Conservation (phyloP, 495 filamentous ascomycete genomes). For the Saxispiralis lemnorum region DNA sequence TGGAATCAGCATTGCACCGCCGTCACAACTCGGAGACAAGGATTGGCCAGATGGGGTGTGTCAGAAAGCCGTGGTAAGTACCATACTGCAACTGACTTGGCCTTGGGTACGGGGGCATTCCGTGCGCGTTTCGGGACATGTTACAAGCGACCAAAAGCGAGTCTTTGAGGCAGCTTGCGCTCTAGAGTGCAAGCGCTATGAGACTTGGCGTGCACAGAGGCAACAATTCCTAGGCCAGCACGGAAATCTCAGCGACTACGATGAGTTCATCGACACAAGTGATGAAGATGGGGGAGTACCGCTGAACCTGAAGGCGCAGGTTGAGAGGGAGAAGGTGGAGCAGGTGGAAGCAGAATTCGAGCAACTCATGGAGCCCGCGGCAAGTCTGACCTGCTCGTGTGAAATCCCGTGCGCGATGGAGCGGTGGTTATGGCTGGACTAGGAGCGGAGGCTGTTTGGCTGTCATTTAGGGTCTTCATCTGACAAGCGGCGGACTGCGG, state of each 20-base stretch:
- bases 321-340: too few species aligned
- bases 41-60: conserved; percentile 4
- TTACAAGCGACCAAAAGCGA: conserved; percentile 5
- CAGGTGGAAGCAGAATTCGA: too few species aligned
- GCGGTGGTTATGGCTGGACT: too few species aligned
- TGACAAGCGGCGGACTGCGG: too few species aligned
- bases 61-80: conserved; percentile 5
- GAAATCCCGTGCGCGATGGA: too few species aligned
- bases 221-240: background rate
- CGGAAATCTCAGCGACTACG: conserved; percentile 3
- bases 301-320: background rate
- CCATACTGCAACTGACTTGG: conserved; percentile 12
- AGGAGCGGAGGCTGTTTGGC: too few species aligned
- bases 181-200: background rate
- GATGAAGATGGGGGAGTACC: conserved; percentile 4
- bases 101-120: conserved; percentile 9
- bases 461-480: too few species aligned
- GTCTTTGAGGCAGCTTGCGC: conserved; percentile 5
- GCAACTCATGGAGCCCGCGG: too few species aligned
- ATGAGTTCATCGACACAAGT: background rate
- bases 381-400: too few species aligned
- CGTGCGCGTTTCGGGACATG: conserved; percentile 8
- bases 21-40: background rate
- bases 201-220: conserved; percentile 1
- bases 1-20: conserved; percentile 2